Percentiles rank a stretch among this genome's conserved stretches.
phyloP scores from a whole-genome alignment of 2,329 filamentous ascomycete genomes.

The Ceratocystis diversiconidia region DNA sequence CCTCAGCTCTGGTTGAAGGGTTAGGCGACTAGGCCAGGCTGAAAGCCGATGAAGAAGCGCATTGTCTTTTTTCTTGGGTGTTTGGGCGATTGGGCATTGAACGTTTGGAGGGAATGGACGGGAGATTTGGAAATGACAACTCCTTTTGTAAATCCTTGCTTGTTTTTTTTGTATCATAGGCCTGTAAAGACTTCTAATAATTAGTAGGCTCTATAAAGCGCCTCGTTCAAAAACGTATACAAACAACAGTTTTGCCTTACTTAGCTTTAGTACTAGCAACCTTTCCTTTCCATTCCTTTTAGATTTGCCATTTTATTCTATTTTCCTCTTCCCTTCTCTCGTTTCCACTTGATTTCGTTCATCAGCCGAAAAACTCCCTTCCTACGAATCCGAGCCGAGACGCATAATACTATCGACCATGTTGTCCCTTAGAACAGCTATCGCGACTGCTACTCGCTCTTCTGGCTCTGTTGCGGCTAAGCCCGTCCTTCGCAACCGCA shows the following conservation, averaged over 20 bases:
- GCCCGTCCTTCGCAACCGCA: neutral
- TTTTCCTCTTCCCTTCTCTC: neutral
- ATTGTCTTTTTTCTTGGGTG: neutral
- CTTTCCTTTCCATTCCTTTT: neutral
- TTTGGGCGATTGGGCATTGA: neutral
- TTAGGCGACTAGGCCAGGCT: neutral
- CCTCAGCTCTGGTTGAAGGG: neutral
- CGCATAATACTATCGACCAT: neutral
- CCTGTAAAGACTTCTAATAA: neutral
- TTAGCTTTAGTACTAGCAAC: neutral
- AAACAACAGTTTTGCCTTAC: neutral
- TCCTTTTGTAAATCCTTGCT: neutral
- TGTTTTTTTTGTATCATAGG: neutral
- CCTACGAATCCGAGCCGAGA: neutral
- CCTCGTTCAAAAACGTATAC: no score
- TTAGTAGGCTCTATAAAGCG: neutral
- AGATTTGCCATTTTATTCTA: neutral
- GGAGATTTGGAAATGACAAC: neutral
- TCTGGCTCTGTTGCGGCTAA: neutral
- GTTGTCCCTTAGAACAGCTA: slow-evolving; percentile 4
- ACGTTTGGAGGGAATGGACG: neutral
- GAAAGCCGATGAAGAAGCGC: neutral
- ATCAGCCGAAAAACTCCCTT: neutral
- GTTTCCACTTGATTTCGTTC: no score
- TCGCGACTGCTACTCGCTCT: neutral